Conservation (phyloP, 129 eudicot species). For the Flaveria ramosissima region DNA sequence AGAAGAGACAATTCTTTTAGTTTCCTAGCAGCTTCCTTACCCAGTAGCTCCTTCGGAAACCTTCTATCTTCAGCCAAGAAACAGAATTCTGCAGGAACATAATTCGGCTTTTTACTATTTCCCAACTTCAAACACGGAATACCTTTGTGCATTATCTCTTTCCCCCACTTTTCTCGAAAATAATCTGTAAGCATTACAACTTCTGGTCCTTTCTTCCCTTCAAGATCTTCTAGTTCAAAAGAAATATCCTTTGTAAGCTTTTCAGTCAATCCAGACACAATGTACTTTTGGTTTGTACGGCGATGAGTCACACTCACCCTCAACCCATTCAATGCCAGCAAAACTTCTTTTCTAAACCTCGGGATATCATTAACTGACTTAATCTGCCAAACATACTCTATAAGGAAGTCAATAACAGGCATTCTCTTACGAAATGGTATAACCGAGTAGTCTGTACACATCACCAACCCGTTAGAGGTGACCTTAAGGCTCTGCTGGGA, state of each 20-base stretch:
- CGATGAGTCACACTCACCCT: constrained; percentile 71
- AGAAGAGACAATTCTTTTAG: constrained; percentile 51
- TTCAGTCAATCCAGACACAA: constrained; percentile 48
- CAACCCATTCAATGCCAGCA: constrained; percentile 47
- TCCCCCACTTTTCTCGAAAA: constrained; percentile 51
- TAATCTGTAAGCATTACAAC: constrained; percentile 43
- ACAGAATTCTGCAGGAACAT: constrained; percentile 72
- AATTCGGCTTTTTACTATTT: constrained; percentile 36
- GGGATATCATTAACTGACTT: constrained; percentile 29
- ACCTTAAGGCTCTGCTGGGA: constrained; percentile 61
- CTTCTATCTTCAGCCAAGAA: constrained; percentile 61
- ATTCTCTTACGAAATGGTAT: constrained; percentile 60
- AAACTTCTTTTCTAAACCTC: constrained; percentile 24
- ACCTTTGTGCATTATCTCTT: constrained; percentile 30
- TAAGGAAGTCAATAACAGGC: constrained; percentile 67
- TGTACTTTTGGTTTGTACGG: constrained; percentile 60
- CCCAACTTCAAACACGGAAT: constrained; percentile 75
- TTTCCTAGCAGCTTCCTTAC: constrained; percentile 24
- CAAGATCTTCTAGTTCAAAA: constrained; percentile 49
- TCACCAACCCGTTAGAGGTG: constrained; percentile 56
- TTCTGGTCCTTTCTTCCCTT: constrained; percentile 37
- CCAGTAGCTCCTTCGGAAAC: constrained; percentile 57
- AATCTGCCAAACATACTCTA: constrained; percentile 47
- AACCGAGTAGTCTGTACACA: constrained; percentile 61
- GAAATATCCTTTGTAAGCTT: constrained; percentile 34